Evolutionary conservation across 2,329 filamentous ascomycete species (phyloP).

Genomic region (Clonostachys sp.): DNA sequence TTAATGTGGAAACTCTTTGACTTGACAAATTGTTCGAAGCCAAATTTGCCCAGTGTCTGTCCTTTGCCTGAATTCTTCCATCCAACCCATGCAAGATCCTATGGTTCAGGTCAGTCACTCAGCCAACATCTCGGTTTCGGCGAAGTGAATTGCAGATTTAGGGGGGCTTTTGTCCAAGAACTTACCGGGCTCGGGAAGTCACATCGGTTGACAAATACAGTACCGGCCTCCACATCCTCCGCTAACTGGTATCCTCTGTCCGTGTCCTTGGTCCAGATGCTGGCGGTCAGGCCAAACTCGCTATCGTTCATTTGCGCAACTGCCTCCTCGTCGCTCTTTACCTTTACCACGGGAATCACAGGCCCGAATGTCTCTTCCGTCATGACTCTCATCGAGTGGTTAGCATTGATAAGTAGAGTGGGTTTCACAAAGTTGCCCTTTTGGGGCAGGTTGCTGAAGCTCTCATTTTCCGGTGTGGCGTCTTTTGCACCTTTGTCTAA

Average conservation of each 20-base stretch:
- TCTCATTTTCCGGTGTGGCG: constrained; percentile 75
- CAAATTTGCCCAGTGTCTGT: constrained; percentile 81
- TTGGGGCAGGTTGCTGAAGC: constrained; percentile 67
- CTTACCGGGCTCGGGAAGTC: constrained; percentile 88
- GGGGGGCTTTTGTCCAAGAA: constrained; percentile 11
- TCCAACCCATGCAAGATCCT: constrained; percentile 94
- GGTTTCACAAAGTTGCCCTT: constrained; percentile 87
- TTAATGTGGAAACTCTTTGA: constrained; percentile 95
- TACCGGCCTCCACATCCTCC: constrained; percentile 83
- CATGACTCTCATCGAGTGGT: constrained; percentile 85
- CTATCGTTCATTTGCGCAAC: constrained; percentile 88
- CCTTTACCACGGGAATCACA: constrained; percentile 85
- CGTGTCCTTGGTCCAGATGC: constrained; percentile 92
- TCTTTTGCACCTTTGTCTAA: constrained; percentile 79
- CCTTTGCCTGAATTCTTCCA: constrained; percentile 97
- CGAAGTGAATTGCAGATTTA: not conserved
- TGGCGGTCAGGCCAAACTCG: constrained; percentile 91
- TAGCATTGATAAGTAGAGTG: constrained; percentile 73
- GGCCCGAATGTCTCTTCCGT: constrained; percentile 93
- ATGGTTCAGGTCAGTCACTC: not conserved
- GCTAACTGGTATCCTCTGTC: constrained; percentile 70
- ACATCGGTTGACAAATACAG: constrained; percentile 92
- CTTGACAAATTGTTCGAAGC: constrained; percentile 94
- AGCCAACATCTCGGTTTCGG: not conserved
- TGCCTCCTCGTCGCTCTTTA: constrained; percentile 76